These are phyloP conservation scores for Solanum pinnatisectum DNA, from an alignment of 257 asterid species.

Conservation along the genomic window DNA sequence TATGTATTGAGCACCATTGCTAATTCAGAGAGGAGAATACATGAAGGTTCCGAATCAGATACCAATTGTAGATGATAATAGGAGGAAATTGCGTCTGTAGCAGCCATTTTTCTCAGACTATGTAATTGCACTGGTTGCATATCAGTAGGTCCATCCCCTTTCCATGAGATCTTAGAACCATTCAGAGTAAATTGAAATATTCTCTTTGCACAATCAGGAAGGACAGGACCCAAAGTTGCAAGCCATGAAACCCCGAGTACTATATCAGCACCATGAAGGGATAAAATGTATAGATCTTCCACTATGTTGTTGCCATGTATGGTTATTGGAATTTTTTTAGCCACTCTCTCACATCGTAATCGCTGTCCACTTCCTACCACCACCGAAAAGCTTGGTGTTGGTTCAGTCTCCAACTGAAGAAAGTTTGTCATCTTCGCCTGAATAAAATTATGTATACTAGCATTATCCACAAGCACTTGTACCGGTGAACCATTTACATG, in stretches of 20 bases:
- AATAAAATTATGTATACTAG: too few relatives aligned
- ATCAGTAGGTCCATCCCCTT: not conserved
- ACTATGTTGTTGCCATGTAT: too few relatives aligned
- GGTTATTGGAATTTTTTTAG: too few relatives aligned
- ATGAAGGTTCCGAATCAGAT: not conserved
- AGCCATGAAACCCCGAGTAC: too few relatives aligned
- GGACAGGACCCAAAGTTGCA: too few relatives aligned
- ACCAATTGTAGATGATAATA: not conserved
- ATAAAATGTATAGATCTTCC: too few relatives aligned
- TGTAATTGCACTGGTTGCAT: not conserved
- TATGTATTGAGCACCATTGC: not conserved
- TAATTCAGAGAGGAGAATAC: not conserved
- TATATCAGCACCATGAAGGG: too few relatives aligned
- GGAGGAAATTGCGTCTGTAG: not conserved
- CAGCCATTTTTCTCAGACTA: not conserved
- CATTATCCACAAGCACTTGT: not conserved
- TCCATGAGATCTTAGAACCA: not conserved
- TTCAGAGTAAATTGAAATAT: too few relatives aligned
- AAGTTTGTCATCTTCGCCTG: not conserved
- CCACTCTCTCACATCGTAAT: too few relatives aligned
- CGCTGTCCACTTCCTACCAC: too few relatives aligned
- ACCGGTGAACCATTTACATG: not conserved
- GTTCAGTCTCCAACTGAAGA: not conserved
- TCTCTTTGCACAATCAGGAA: too few relatives aligned
- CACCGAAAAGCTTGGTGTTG: not conserved